Percentiles rank a stretch among this genome's conserved stretches.
Evolutionary conservation across 139 green algal species (phyloP).

Genomic region (Coccomyxa sp.): DNA sequence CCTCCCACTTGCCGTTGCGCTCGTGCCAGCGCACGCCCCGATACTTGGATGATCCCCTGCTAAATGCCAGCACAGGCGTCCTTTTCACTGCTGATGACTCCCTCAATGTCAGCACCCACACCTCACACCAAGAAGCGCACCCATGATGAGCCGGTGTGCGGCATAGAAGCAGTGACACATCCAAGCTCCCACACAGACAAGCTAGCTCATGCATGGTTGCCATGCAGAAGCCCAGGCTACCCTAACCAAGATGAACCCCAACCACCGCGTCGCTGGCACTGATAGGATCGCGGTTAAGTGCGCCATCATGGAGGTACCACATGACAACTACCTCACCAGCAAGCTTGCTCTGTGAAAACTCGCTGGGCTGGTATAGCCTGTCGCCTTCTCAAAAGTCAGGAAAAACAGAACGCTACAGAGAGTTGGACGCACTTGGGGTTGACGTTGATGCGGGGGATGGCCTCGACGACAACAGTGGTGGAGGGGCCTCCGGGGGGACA

Average conservation of each 20-base stretch:
- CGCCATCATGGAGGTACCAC: too few species aligned
- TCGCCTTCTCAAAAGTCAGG: too few species aligned
- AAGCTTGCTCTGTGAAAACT: too few species aligned
- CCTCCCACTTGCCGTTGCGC: slow-evolving; percentile 16
- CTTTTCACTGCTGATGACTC: neutral
- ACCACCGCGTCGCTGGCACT: too few species aligned
- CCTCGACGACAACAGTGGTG: neutral
- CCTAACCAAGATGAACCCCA: too few species aligned
- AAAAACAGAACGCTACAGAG: too few species aligned
- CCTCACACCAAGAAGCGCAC: neutral
- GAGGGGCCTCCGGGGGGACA: neutral
- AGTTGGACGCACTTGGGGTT: neutral
- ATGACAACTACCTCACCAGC: too few species aligned
- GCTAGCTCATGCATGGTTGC: neutral
- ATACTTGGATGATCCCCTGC: slow-evolving; percentile 6
- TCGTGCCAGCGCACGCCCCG: slow-evolving; percentile 11
- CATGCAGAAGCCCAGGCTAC: neutral
- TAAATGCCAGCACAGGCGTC: neutral
- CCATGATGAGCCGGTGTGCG: too few species aligned
- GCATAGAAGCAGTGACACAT: too few species aligned
- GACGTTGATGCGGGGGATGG: neutral
- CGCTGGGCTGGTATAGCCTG: too few species aligned
- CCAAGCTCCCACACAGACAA: neutral
- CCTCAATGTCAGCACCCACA: neutral
- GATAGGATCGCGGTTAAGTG: too few species aligned